phyloP scores from a whole-genome alignment of 257 asterid species.

The Gentiana straminea region DNA sequence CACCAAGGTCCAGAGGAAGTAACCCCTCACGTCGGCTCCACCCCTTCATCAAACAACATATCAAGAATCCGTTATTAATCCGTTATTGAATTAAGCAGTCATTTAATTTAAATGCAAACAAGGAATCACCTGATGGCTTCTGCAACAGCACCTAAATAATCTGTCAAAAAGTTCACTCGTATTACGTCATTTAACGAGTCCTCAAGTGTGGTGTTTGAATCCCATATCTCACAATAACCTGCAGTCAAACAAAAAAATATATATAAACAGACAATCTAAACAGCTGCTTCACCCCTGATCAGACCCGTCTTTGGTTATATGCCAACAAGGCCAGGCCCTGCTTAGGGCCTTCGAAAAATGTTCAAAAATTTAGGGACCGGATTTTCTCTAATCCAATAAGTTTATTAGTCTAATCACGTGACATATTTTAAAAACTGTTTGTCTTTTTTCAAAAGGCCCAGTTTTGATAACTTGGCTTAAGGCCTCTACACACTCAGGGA shows the following conservation, averaged over 20 bases:
- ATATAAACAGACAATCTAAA: too few relatives aligned
- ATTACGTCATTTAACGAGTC: conserved; percentile 21
- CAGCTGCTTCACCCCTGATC: too few relatives aligned
- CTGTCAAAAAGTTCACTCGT: conserved; percentile 34
- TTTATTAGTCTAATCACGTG: too few relatives aligned
- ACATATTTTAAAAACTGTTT: too few relatives aligned
- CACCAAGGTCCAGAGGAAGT: conserved; percentile 55
- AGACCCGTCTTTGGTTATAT: too few relatives aligned
- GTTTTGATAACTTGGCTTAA: too few relatives aligned
- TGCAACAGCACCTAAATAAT: conserved; percentile 26
- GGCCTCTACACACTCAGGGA: too few relatives aligned
- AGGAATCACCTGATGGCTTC: conserved; percentile 28
- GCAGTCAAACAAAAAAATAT: background rate
- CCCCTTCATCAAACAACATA: conserved; percentile 18
- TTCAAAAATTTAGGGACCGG: too few relatives aligned
- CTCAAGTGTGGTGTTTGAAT: conserved; percentile 15
- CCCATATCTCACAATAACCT: conserved; percentile 26
- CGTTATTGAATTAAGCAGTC: background rate
- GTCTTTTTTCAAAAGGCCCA: too few relatives aligned
- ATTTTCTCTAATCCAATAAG: too few relatives aligned
- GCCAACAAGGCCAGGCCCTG: too few relatives aligned
- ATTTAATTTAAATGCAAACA: background rate
- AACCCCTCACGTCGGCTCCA: conserved; percentile 62
- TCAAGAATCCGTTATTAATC: background rate
- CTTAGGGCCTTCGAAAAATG: too few relatives aligned